Base-by-base conservation (phyloP, 2,329 filamentous ascomycete genomes). In the Colletotrichum musicola region DNA sequence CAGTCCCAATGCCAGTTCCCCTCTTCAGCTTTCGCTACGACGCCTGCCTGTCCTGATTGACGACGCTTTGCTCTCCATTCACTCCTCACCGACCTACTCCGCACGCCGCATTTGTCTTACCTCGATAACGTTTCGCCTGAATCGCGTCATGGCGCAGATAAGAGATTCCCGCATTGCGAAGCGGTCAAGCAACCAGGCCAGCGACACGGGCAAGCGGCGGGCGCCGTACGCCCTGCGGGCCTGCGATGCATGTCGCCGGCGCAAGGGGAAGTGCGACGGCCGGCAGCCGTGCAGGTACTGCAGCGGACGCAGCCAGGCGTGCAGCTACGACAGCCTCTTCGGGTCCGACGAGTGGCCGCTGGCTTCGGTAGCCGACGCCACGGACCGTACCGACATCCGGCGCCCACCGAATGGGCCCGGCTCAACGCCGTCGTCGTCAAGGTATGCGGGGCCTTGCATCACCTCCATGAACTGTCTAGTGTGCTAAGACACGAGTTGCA, bases 221-320 rank as follows among this genome's bases (percentile, higher is more conserved):
- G 72, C 71, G 7, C 71, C 72, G 4, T 74, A 74, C 25, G 68
- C 70, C n/a, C 53, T 71, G 16, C 71, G 72, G n/a, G 73, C 73
- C 9, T 74, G 73, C 64, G 72, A 74, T 51, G 69, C 69, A 2
- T 74, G 73, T 62, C 73, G 73, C 27, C 62, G 71, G 13, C 71
- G 73, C 22, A 74, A 74, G 62, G 73, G 73, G 10, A 71, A 70
- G 68, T 74, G 73, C 61, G 71, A 73, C 35, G 73, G 73, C 7
- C 65, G 60, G 14, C 62, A 73, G 30, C 73, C 73, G 18, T 74
- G 73, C 57, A 62, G 62, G 14, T 68, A 72, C 47, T 74, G 72
- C 47, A 22, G 50, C 27, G 62, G 64, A 5, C 62, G 72, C 13
- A 65, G 62, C 1, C 68, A 69, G 44, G 50, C 63, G 16, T 74